Evolutionary conservation across 306 rosid species (phyloP).

Genomic region (Trichosanthes cucumerina): DNA sequence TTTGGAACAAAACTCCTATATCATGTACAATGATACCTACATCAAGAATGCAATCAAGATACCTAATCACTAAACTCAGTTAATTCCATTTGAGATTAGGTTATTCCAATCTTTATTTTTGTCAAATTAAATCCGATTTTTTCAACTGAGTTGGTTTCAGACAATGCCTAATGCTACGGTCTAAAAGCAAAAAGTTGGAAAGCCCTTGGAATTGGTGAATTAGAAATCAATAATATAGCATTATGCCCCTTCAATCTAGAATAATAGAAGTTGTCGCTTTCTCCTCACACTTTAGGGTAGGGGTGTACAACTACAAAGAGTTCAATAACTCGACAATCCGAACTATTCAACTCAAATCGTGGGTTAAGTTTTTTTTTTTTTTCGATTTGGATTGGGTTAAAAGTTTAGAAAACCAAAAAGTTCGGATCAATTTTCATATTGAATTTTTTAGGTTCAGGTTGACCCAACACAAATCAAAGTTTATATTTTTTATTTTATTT

Average conservation of each 20-base stretch:
- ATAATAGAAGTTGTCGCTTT: not conserved
- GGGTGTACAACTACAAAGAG: too few species aligned
- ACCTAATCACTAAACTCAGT: not conserved
- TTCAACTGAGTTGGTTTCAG: not conserved
- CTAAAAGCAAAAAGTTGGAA: not conserved
- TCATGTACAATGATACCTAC: too few species aligned
- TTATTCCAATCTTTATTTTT: not conserved
- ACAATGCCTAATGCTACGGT: not conserved
- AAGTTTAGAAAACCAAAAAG: too few species aligned
- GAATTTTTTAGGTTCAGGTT: too few species aligned
- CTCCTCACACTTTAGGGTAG: not conserved
- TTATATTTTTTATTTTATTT: too few species aligned
- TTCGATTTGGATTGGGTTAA: too few species aligned
- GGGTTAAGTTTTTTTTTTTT: too few species aligned
- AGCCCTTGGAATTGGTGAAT: not conserved
- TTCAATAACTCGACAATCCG: too few species aligned
- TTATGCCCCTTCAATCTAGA: not conserved
- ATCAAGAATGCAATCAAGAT: not conserved
- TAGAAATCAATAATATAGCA: not conserved
- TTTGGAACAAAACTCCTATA: conserved; percentile 78
- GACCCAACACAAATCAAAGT: too few species aligned
- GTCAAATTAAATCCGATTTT: not conserved
- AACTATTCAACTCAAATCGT: too few species aligned
- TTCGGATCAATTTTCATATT: too few species aligned
- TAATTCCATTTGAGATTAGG: not conserved